phyloP scores from a whole-genome alignment of 2,329 filamentous ascomycete species.

The Paecilomyces fulvus region DNA sequence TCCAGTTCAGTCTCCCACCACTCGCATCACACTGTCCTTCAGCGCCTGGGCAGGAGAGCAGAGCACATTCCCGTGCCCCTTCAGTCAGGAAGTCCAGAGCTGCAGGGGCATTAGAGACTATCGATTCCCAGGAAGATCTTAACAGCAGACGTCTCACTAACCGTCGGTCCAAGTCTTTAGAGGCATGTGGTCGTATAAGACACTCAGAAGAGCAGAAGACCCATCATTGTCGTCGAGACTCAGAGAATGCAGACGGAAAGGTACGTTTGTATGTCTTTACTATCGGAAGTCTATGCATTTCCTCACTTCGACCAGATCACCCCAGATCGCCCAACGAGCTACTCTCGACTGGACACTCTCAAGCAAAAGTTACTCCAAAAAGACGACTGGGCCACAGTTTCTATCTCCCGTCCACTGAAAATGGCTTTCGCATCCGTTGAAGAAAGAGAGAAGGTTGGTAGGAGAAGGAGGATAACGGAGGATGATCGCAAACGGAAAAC shows the following conservation, averaged over 20 bases:
- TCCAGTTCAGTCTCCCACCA: slow-evolving; percentile 1
- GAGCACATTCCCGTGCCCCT: neutral
- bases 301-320: neutral
- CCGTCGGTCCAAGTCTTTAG: neutral
- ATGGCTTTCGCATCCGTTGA: slow-evolving; percentile 20
- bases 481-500: slow-evolving; percentile 19
- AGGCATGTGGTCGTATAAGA: neutral
- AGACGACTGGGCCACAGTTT: slow-evolving; percentile 31
- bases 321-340: neutral
- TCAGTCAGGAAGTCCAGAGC: neutral
- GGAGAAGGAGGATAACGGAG: slow-evolving; percentile 25
- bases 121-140: neutral
- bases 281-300: neutral
- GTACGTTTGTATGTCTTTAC: neutral
- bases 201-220: neutral
- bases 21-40: neutral
- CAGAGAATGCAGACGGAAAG: neutral
- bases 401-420: slow-evolving; percentile 24
- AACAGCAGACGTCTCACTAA: neutral
- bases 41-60: neutral
- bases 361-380: slow-evolving; percentile 26
- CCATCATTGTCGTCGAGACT: too few relatives aligned
- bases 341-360: slow-evolving; percentile 15
- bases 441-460: slow-evolving; percentile 25
- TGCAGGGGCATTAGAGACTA: neutral